Evolutionary conservation across 1,284 basidiomycete genomes (phyloP).

Genomic region (Trichosporon sp.): DNA sequence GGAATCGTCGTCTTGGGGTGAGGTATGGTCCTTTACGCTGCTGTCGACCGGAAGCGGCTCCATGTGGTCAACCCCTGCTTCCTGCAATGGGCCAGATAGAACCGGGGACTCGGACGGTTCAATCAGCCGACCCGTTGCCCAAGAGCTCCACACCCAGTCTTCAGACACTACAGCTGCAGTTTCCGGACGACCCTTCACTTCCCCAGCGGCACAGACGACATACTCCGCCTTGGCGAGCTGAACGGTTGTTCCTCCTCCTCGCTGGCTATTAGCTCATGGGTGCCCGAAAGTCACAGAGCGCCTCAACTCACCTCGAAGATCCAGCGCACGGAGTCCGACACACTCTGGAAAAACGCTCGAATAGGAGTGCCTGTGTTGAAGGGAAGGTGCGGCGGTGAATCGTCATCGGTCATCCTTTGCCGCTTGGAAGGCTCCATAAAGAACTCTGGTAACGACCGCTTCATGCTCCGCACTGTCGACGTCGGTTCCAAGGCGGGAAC

Average conservation of each 20-base stretch:
- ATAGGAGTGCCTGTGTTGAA: background rate
- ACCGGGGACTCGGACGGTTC: background rate
- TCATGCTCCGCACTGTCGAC: background rate
- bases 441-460: background rate
- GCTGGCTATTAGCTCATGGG: background rate
- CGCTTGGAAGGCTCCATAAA: background rate
- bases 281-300: no score
- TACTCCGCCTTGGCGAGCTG: background rate
- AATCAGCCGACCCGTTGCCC: background rate
- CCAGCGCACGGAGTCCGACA: background rate
- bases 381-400: background rate
- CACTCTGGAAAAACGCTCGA: background rate
- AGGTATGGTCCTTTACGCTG: no score
- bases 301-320: background rate
- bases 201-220: background rate
- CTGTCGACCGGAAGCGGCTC: no score
- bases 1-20: no score
- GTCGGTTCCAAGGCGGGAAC: background rate
- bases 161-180: background rate
- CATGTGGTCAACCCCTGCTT: background rate
- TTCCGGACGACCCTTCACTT: background rate
- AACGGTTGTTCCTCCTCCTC: background rate
- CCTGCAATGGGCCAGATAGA: no score
- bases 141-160: background rate
- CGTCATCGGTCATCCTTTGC: background rate